Percentiles rank a stretch among this genome's conserved stretches.
These are phyloP conservation scores for Backusella mclennaniae DNA, from an alignment of 192 early-diverging fungal genomes.

Conservation along the genomic window DNA sequence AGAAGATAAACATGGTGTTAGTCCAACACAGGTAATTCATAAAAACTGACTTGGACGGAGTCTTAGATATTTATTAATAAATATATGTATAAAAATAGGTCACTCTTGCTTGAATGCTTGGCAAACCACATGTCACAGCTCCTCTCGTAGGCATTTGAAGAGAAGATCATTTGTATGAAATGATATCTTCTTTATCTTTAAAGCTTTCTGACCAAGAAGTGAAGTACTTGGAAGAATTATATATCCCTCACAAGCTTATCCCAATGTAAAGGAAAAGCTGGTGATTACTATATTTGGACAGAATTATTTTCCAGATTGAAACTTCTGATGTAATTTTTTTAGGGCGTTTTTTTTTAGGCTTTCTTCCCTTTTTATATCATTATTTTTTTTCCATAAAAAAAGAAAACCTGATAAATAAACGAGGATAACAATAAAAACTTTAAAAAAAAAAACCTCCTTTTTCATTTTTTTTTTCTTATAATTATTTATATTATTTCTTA, in stretches of 20 bases:
- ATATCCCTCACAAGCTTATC: conserved; percentile 13
- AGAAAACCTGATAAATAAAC: not conserved
- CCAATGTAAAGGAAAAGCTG: conserved; percentile 13
- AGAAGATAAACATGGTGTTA: conserved; percentile 18
- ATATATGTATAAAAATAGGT: conserved; percentile 9
- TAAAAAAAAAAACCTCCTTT: not conserved
- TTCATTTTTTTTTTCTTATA: not conserved
- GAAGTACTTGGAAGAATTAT: conserved; percentile 26
- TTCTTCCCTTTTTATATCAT: not conserved
- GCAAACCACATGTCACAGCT: conserved; percentile 16
- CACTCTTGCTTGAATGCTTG: conserved; percentile 28
- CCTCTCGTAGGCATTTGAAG: conserved; percentile 31
- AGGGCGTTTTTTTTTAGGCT: conserved; percentile 6
- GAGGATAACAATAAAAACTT: not conserved
- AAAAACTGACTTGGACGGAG: conserved; percentile 1
- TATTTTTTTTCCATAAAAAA: not conserved
- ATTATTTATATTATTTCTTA: conserved; percentile 1
- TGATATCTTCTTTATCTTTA: conserved; percentile 8
- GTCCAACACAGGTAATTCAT: conserved; percentile 22
- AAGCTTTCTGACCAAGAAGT: conserved; percentile 18
- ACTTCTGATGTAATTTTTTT: not conserved
- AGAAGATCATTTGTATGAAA: conserved; percentile 20
- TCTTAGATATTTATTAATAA: conserved; percentile 5
- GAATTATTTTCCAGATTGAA: not conserved
- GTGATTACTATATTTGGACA: not conserved